Conservation (phyloP, 306 rosid species). For the Delonix regia region DNA sequence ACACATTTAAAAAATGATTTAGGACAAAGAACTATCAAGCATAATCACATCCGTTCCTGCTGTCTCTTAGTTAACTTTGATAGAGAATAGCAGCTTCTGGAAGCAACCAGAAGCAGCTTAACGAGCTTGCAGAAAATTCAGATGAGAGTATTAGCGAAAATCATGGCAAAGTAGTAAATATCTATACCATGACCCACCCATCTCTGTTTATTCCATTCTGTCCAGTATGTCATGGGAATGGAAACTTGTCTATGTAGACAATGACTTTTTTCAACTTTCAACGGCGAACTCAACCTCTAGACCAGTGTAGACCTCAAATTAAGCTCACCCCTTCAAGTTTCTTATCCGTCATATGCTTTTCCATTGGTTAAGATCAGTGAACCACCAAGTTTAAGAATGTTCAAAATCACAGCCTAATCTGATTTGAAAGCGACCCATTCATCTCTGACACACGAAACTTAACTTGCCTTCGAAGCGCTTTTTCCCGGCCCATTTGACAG, state of each 20-base stretch:
- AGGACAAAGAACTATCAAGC: no score
- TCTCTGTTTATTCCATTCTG: constrained; percentile 7
- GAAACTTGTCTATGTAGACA: constrained; percentile 41
- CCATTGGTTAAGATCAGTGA: constrained; percentile 21
- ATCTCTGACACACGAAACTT: constrained; percentile 1
- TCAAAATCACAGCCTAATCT: no score
- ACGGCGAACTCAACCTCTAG: constrained; percentile 8
- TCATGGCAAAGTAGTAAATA: constrained; percentile 16
- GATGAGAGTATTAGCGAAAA: constrained; percentile 16
- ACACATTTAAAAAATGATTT: no score
- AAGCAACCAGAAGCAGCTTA: constrained; percentile 10
- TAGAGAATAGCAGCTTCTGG: constrained; percentile 2
- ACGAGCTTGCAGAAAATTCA: not conserved
- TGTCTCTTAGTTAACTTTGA: not conserved
- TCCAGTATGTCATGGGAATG: constrained; percentile 9
- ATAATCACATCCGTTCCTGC: not conserved
- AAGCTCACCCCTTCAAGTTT: constrained; percentile 22
- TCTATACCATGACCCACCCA: constrained; percentile 34
- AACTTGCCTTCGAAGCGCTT: constrained; percentile 27
- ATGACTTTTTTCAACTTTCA: constrained; percentile 37
- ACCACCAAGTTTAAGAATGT: constrained; percentile 4
- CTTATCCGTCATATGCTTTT: constrained; percentile 20
- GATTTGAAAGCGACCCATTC: constrained; percentile 25
- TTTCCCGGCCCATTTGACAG: not conserved
- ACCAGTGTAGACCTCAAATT: constrained; percentile 25